Evolutionary conservation across 2,329 filamentous ascomycete species (phyloP).

Genomic region (Biscogniauxia marginata): DNA sequence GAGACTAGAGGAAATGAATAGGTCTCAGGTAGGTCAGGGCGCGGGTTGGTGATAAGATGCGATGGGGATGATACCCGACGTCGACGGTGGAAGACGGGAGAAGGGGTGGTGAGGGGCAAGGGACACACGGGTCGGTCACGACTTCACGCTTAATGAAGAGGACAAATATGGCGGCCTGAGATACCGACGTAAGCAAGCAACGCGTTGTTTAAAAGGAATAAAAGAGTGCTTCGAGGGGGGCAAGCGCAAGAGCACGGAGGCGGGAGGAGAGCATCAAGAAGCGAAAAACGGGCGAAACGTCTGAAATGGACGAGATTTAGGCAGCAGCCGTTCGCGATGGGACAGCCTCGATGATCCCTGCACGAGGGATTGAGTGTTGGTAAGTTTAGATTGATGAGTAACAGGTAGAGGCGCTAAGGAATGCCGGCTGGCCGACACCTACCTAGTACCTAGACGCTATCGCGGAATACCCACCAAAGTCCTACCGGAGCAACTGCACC

Average conservation of each 20-base stretch:
- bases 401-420: not conserved
- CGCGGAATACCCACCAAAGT: conserved; percentile 23
- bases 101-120: conserved; percentile 1
- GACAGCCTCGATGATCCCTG: conserved; percentile 21
- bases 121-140: not conserved
- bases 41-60: conserved; percentile 6
- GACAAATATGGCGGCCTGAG: not conserved
- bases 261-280: conserved; percentile 4
- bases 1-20: conserved; percentile 6
- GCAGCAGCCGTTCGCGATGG: conserved; percentile 32
- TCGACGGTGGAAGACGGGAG: conserved; percentile 12
- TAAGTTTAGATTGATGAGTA: conserved; percentile 2
- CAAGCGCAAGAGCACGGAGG: conserved; percentile 2
- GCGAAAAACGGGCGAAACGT: conserved; percentile 13
- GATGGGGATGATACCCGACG: conserved; percentile 3
- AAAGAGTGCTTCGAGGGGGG: conserved; percentile 1
- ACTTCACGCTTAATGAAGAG: not conserved
- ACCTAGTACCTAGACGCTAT: conserved; percentile 17
- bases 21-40: not conserved
- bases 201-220: not conserved
- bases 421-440: not conserved
- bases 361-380: not conserved
- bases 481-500: conserved; percentile 25
- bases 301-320: conserved; percentile 32
- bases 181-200: not conserved